A percentile compares a stretch with the other conserved stretches of the same genome.
Evolutionary conservation across 2,329 filamentous ascomycete genomes (phyloP).

Genomic region (Basipetospora sp.): DNA sequence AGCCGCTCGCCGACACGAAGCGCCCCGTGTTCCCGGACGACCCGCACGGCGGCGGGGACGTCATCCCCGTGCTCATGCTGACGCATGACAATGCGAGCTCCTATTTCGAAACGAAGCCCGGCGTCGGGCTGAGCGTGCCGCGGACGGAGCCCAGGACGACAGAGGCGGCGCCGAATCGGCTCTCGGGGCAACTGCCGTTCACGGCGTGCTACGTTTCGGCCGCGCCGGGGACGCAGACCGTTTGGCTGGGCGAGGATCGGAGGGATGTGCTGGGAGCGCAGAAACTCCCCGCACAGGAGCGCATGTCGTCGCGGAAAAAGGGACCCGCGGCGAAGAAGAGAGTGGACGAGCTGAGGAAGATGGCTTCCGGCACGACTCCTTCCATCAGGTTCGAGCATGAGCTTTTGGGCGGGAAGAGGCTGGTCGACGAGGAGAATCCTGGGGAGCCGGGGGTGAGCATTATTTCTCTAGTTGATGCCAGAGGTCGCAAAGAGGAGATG

Average conservation of each 20-base stretch:
- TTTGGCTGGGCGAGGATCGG: slow-evolving; percentile 29
- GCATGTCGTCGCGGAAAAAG: neutral
- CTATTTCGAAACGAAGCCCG: too few species aligned
- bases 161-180: slow-evolving; percentile 9
- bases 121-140: neutral
- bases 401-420: neutral
- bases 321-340: neutral
- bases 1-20: slow-evolving; percentile 14
- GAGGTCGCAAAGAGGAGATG: neutral
- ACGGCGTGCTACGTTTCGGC: slow-evolving; percentile 25
- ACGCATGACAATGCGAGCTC: too few species aligned
- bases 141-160: neutral
- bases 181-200: slow-evolving; percentile 29
- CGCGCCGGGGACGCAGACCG: slow-evolving; percentile 20
- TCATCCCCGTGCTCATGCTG: slow-evolving; percentile 9
- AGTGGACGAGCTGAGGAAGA: neutral
- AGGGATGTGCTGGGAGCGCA: slow-evolving; percentile 27
- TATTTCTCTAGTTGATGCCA: neutral
- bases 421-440: neutral
- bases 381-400: neutral
- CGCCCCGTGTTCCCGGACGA: slow-evolving; percentile 10
- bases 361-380: neutral
- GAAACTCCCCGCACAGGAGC: slow-evolving; percentile 23
- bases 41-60: slow-evolving; percentile 8
- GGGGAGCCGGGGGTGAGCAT: neutral